A percentile compares a stretch with the other conserved stretches of the same genome.
These are phyloP conservation scores for Epichloe gansuensis DNA, from an alignment of 2,329 filamentous ascomycete genomes.

Conservation along the genomic window DNA sequence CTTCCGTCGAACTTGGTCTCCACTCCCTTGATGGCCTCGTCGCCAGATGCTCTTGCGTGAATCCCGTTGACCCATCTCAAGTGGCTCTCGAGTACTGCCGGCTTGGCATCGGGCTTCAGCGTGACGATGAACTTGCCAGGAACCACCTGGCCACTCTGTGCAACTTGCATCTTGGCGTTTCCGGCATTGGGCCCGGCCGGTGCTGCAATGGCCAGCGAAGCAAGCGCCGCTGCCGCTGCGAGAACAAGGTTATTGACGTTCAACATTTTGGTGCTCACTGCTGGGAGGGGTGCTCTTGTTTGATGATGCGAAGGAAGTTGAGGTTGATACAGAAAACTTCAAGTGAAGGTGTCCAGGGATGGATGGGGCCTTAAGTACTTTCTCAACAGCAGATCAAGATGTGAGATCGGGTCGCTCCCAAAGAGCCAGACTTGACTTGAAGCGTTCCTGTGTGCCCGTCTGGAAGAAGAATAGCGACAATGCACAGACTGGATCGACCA, in stretches of 20 bases:
- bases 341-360: neutral
- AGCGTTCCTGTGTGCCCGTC: no score
- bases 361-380: neutral
- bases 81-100: constrained; percentile 34
- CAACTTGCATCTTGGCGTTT: neutral
- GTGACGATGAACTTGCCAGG: constrained; percentile 46
- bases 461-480: neutral
- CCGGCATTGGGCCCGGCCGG: constrained; percentile 9
- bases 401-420: neutral
- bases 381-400: neutral
- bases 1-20: constrained; percentile 19
- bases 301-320: neutral
- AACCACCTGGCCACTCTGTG: constrained; percentile 14
- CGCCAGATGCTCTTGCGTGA: constrained; percentile 39
- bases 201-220: constrained; percentile 12
- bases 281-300: constrained; percentile 1
- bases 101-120: constrained; percentile 39
- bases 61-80: constrained; percentile 37
- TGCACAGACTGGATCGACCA: neutral
- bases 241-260: constrained; percentile 17
- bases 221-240: constrained; percentile 12
- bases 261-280: constrained; percentile 14
- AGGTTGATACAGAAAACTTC: neutral
- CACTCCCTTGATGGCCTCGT: constrained; percentile 28
- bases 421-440: neutral